Percentiles rank a stretch among this genome's conserved stretches.
Conservation (phyloP, 805 yeast genomes). For the Starmerella gropengiesseri region DNA sequence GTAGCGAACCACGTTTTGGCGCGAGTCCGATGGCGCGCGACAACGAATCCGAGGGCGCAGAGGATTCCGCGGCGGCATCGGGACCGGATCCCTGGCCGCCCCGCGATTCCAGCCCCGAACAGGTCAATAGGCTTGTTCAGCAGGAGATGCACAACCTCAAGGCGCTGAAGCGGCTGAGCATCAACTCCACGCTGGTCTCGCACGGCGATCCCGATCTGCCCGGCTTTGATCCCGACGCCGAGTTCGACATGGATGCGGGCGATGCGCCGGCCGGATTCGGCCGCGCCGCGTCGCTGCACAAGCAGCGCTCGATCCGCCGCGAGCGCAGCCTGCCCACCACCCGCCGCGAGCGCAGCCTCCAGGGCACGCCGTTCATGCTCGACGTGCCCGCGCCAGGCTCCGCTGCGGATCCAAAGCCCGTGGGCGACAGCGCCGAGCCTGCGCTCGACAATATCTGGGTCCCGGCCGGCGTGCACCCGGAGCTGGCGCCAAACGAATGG, state of each 20-base stretch:
- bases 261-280: conserved; percentile 5
- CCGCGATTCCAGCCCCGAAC: conserved; percentile 16
- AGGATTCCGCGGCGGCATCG: neutral
- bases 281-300: conserved; percentile 8
- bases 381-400: neutral
- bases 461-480: conserved; percentile 90
- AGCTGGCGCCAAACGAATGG: conserved; percentile 81
- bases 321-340: conserved; percentile 2
- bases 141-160: conserved; percentile 35
- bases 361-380: neutral
- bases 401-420: neutral
- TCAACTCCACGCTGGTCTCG: conserved; percentile 30
- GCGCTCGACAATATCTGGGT: conserved; percentile 58
- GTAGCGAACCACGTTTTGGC: too few relatives aligned
- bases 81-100: conserved; percentile 10
- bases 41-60: neutral
- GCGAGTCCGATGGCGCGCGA: conserved; percentile 4
- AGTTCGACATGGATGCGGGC: neutral
- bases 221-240: conserved; percentile 10
- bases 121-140: conserved; percentile 30
- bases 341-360: conserved; percentile 7
- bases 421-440: neutral
- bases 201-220: conserved; percentile 34
- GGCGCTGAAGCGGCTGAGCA: conserved; percentile 33
- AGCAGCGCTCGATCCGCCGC: conserved; percentile 5